Percentiles rank a stretch among this genome's conserved stretches.
phyloP scores from a whole-genome alignment of 139 green algal genomes.

The Pycnococcus provasolii region DNA sequence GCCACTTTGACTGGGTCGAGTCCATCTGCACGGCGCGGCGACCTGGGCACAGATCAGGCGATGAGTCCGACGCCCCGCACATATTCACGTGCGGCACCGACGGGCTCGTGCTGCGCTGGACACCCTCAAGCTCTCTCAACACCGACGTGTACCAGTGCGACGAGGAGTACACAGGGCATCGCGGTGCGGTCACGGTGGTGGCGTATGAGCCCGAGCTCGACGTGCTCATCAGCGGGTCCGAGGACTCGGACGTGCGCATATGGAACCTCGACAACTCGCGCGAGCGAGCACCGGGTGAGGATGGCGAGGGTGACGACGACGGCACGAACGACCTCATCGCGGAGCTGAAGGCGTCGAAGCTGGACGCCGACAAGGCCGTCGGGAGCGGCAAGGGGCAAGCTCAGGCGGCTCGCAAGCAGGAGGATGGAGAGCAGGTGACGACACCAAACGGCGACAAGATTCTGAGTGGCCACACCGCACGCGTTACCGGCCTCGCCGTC shows the following conservation, averaged over 20 bases:
- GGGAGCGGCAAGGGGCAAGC: too few relatives aligned
- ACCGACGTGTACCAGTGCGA: conserved; percentile 15
- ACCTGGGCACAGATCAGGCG: neutral
- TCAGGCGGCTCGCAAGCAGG: neutral
- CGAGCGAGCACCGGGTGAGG: neutral
- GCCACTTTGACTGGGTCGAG: conserved; percentile 15
- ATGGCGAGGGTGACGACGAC: too few relatives aligned
- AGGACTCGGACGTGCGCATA: conserved; percentile 10
- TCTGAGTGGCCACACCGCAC: neutral
- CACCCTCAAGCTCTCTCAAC: conserved; percentile 1
- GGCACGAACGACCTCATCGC: too few relatives aligned
- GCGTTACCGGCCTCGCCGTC: neutral
- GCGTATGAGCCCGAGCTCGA: conserved; percentile 15
- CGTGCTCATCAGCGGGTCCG: conserved; percentile 14
- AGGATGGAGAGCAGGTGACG: neutral
- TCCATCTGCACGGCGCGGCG: neutral
- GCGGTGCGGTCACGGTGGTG: conserved; percentile 4
- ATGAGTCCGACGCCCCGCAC: neutral
- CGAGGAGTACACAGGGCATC: conserved; percentile 14
- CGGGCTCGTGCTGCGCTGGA: conserved; percentile 12
- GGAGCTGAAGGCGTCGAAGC: neutral
- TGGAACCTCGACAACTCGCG: conserved; percentile 10
- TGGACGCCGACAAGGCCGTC: neutral
- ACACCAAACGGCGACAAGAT: neutral
- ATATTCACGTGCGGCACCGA: conserved; percentile 3